Conservation (phyloP, 192 early-diverging fungal species). For the Backusella tuberculispora region DNA sequence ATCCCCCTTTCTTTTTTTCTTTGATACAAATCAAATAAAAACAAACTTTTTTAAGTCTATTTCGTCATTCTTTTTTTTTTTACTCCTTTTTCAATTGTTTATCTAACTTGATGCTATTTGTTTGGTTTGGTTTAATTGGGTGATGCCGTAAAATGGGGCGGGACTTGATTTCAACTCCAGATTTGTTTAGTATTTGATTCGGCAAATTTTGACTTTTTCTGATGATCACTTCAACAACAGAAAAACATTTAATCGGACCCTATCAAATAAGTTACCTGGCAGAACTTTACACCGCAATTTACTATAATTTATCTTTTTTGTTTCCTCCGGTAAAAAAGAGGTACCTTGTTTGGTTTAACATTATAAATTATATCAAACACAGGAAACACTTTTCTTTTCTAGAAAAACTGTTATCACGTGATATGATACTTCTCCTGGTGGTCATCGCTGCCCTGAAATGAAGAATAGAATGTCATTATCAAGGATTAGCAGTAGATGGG, state of each 20-base stretch:
- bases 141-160: not conserved
- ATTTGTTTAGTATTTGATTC: constrained; percentile 14
- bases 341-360: not conserved
- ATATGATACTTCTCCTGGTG: not conserved
- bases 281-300: not conserved
- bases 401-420: no score
- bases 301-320: not conserved
- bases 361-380: not conserved
- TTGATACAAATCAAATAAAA: constrained; percentile 17
- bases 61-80: not conserved
- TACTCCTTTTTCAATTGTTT: not conserved
- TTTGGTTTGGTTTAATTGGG: not conserved
- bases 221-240: constrained; percentile 7
- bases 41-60: not conserved
- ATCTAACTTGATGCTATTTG: not conserved
- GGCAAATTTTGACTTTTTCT: constrained; percentile 10
- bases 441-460: not conserved
- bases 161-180: not conserved
- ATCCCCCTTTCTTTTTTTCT: not conserved
- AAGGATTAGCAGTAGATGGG: not conserved
- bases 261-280: not conserved
- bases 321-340: not conserved
- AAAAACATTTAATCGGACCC: not conserved
- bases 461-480: not conserved
- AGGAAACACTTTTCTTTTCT: not conserved